phyloP scores from a whole-genome alignment of 208 protist species.

The Crithidia thermophila region DNA sequence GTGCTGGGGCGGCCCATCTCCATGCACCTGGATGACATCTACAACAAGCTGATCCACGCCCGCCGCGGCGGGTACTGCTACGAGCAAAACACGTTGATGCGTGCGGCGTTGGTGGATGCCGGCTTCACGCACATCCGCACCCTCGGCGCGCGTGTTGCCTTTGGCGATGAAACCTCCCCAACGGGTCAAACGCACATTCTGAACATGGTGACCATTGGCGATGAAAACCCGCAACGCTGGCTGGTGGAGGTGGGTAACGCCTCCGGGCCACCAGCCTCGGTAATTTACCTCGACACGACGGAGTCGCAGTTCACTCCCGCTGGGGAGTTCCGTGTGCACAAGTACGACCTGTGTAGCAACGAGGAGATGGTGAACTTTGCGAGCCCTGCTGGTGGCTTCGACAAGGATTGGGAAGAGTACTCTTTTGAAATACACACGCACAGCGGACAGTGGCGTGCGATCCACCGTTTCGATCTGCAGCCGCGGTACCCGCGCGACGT shows the following conservation, averaged over 20 bases:
- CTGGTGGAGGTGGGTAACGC: slow-evolving; percentile 33
- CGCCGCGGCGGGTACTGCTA: slow-evolving; percentile 35
- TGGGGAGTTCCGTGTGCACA: slow-evolving; percentile 26
- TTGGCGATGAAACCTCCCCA: not conserved
- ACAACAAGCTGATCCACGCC: slow-evolving; percentile 33
- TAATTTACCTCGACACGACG: slow-evolving; percentile 1
- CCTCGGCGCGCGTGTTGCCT: slow-evolving; percentile 7
- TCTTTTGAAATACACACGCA: slow-evolving; percentile 13
- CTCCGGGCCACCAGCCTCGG: slow-evolving; percentile 5
- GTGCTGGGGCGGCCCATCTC: slow-evolving; percentile 27
- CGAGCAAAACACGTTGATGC: slow-evolving; percentile 33
- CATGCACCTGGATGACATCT: slow-evolving; percentile 9
- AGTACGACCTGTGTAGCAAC: slow-evolving; percentile 28
- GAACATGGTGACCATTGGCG: slow-evolving; percentile 5
- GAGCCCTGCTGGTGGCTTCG: slow-evolving; percentile 9
- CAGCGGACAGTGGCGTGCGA: slow-evolving; percentile 18
- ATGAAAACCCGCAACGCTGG: slow-evolving; percentile 9
- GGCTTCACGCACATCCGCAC: slow-evolving; percentile 22
- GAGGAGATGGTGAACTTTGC: slow-evolving; percentile 24
- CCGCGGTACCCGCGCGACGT: slow-evolving; percentile 20
- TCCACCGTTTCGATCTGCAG: slow-evolving; percentile 30
- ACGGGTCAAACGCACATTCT: slow-evolving; percentile 18
- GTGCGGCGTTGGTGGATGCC: slow-evolving; percentile 16
- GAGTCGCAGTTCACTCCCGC: slow-evolving; percentile 17
- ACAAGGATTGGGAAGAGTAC: slow-evolving; percentile 13